A percentile compares a stretch with the other conserved stretches of the same genome.
phyloP scores from a whole-genome alignment of 176 grass and related monocot genomes.

The Oryza punctata region DNA sequence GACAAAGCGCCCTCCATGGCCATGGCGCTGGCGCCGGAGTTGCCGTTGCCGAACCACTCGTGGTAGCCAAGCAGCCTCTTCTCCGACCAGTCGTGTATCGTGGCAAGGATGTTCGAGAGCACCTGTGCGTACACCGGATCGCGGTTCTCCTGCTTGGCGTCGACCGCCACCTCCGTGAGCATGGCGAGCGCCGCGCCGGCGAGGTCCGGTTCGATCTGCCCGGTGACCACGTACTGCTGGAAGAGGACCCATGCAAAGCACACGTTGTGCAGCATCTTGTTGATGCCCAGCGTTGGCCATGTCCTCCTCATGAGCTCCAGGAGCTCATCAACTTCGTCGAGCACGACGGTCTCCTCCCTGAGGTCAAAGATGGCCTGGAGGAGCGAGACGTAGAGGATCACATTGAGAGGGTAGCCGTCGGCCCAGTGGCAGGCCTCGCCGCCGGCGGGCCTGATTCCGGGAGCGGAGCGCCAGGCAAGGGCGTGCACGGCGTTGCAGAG shows the following conservation, averaged over 20 bases:
- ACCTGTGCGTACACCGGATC: conserved; percentile 55
- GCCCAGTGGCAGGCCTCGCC: conserved; percentile 78
- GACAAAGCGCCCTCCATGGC: conserved; percentile 62
- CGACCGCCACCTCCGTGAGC: conserved; percentile 65
- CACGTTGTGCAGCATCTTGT: conserved; percentile 63
- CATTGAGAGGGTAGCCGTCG: conserved; percentile 79
- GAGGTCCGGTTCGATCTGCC: conserved; percentile 69
- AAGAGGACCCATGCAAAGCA: conserved; percentile 87
- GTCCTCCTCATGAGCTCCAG: conserved; percentile 86
- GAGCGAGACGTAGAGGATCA: conserved; percentile 78
- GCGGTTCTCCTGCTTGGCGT: conserved; percentile 54
- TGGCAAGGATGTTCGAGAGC: conserved; percentile 42
- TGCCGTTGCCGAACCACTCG: conserved; percentile 59
- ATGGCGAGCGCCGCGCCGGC: conserved; percentile 55
- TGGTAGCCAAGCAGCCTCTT: conserved; percentile 79
- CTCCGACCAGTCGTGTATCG: conserved; percentile 83
- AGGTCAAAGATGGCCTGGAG: conserved; percentile 74
- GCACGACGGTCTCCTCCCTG: conserved; percentile 69
- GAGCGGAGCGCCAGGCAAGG: conserved; percentile 54
- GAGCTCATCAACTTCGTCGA: conserved; percentile 92
- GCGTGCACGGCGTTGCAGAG: conserved; percentile 64
- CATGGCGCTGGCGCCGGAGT: not conserved
- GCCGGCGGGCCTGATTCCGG: not conserved
- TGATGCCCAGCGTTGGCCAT: conserved; percentile 69
- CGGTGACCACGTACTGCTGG: conserved; percentile 79